These are phyloP conservation scores for Fusarium sp. DNA, from an alignment of 2,329 filamentous ascomycete genomes.

Conservation along the genomic window DNA sequence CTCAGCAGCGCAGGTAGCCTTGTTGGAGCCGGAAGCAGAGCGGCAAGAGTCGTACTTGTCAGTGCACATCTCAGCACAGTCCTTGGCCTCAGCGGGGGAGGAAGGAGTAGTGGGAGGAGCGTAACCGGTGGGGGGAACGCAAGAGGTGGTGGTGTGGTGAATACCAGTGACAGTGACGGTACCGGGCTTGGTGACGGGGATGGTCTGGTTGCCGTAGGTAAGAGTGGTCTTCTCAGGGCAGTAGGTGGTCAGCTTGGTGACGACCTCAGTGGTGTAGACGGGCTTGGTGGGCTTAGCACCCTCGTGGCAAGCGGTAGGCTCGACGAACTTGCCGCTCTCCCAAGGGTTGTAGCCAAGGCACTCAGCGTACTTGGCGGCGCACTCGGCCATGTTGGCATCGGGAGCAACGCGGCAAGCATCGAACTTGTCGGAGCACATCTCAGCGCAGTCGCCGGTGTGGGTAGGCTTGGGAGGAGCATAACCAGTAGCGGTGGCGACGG, in stretches of 20 bases:
- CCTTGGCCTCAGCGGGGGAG: constrained; percentile 20
- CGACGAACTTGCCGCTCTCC: constrained; percentile 17
- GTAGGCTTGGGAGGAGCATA: constrained; percentile 26
- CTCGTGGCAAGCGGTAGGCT: constrained; percentile 55
- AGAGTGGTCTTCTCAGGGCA: constrained; percentile 47
- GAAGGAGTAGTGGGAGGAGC: constrained; percentile 32
- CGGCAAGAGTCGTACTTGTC: constrained; percentile 8
- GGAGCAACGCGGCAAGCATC: constrained; percentile 34
- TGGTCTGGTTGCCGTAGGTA: constrained; percentile 48
- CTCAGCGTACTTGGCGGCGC: constrained; percentile 40
- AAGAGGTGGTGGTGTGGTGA: constrained; percentile 25
- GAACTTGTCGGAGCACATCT: constrained; percentile 30
- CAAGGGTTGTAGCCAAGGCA: constrained; percentile 46
- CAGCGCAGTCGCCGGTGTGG: constrained; percentile 29
- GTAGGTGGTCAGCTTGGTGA: constrained; percentile 54
- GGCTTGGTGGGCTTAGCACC: constrained; percentile 53
- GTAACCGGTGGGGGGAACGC: constrained; percentile 34
- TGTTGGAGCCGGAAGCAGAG: neutral
- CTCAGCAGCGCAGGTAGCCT: constrained; percentile 6
- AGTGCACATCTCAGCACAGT: constrained; percentile 22
- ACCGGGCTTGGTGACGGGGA: constrained; percentile 30
- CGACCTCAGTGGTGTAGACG: constrained; percentile 30
- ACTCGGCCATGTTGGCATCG: constrained; percentile 39
- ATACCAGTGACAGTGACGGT: constrained; percentile 28
- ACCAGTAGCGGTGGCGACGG: constrained; percentile 21